Percentiles rank a stretch among this genome's conserved stretches.
These are phyloP conservation scores for Globisporangium heterothallicum DNA, from an alignment of 352 stramenopile species.

Conservation along the genomic window DNA sequence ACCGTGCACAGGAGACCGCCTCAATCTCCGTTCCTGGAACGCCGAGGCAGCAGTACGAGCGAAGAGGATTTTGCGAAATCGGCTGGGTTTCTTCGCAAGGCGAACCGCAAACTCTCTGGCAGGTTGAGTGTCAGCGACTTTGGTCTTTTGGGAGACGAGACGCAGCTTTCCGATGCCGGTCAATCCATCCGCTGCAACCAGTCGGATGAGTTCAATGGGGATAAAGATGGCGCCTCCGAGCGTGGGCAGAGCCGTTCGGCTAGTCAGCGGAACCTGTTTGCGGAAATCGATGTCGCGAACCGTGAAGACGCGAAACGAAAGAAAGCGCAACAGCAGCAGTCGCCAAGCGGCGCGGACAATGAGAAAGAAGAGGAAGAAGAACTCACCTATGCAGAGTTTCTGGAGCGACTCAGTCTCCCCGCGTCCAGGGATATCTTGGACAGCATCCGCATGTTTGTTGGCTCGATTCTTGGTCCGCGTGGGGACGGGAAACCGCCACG, in stretches of 20 bases:
- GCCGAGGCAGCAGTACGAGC: slow-evolving; percentile 44
- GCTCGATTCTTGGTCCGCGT: slow-evolving; percentile 69
- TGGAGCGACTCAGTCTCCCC: slow-evolving; percentile 66
- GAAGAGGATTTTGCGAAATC: slow-evolving; percentile 62
- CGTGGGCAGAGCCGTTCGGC: neutral
- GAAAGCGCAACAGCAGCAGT: slow-evolving; percentile 17
- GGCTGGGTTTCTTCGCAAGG: slow-evolving; percentile 57
- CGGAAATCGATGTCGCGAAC: slow-evolving; percentile 33
- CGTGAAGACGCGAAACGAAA: slow-evolving; percentile 21
- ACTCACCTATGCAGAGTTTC: slow-evolving; percentile 73
- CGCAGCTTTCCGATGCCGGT: slow-evolving; percentile 3
- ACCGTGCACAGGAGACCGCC: neutral
- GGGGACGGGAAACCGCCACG: slow-evolving; percentile 66
- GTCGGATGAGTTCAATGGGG: slow-evolving; percentile 8
- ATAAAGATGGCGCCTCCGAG: slow-evolving; percentile 9
- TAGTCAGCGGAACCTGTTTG: slow-evolving; percentile 60
- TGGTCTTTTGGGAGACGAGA: slow-evolving; percentile 48
- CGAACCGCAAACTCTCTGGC: slow-evolving; percentile 49
- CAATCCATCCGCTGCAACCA: no score
- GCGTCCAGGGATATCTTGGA: slow-evolving; percentile 69
- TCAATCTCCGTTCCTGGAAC: slow-evolving; percentile 30
- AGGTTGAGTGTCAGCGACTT: slow-evolving; percentile 74
- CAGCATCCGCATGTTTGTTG: slow-evolving; percentile 70
- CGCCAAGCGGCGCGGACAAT: slow-evolving; percentile 15
- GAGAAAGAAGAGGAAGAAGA: slow-evolving; percentile 29